These are phyloP conservation scores for Diaporthe caulivora DNA, from an alignment of 2,329 filamentous ascomycete species.

Conservation along the genomic window DNA sequence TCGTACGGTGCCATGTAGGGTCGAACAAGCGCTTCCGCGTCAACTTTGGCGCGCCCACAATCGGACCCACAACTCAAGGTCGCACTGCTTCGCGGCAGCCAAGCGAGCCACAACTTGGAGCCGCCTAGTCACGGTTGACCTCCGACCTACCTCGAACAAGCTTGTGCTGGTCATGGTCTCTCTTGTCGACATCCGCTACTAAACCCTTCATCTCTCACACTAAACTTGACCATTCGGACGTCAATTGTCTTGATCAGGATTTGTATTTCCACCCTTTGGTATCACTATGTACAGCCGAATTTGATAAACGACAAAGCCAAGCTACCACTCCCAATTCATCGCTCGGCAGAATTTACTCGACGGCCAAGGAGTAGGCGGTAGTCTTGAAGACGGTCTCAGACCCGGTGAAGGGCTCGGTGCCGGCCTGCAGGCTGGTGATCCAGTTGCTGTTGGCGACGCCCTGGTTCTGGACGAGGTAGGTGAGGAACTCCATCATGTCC, in stretches of 20 bases:
- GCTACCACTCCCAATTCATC: neutral
- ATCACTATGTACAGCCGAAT: conserved; percentile 26
- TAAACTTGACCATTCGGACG: neutral
- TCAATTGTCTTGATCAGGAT: neutral
- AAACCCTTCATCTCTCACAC: neutral
- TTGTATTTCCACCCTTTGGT: conserved; percentile 10
- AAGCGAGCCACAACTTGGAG: neutral
- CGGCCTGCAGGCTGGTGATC: conserved; percentile 64
- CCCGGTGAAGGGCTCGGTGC: conserved; percentile 69
- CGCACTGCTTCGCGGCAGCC: conserved; percentile 8
- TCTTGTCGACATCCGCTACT: neutral
- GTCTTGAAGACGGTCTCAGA: conserved; percentile 48
- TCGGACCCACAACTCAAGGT: neutral
- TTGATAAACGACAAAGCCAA: neutral
- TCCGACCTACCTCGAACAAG: neutral
- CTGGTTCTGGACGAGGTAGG: conserved; percentile 64
- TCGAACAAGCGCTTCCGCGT: neutral
- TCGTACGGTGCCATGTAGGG: neutral
- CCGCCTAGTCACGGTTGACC: neutral
- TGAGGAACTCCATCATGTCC: conserved; percentile 69
- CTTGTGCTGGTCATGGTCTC: neutral
- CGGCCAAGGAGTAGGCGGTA: conserved; percentile 40
- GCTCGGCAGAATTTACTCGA: conserved; percentile 10
- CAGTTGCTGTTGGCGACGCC: conserved; percentile 63
- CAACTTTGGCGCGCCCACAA: neutral